Conservation (phyloP, 2,329 filamentous ascomycete genomes). For the Verticillium isaacii region DNA sequence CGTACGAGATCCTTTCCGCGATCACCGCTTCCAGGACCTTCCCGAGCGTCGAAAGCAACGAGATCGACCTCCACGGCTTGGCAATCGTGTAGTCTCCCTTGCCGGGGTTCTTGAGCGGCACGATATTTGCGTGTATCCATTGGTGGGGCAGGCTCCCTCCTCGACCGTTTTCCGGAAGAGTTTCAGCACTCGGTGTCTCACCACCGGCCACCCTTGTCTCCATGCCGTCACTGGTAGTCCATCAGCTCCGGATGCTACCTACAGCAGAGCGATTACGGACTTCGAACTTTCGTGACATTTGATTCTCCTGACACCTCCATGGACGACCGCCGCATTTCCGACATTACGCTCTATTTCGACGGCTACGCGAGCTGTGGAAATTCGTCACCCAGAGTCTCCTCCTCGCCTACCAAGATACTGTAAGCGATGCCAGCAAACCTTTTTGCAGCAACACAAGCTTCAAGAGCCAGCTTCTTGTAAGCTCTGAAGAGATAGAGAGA, state of each 20-base stretch:
- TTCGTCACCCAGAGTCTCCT: too few species aligned
- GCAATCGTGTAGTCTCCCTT: slow-evolving; percentile 19
- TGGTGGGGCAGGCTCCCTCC: background rate
- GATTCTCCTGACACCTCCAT: too few species aligned
- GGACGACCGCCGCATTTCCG: too few species aligned
- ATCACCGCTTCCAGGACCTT: slow-evolving; percentile 12
- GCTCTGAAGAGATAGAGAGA: too few species aligned
- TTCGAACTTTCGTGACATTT: too few species aligned
- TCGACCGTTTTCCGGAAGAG: slow-evolving; percentile 11
- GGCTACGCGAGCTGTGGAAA: too few species aligned
- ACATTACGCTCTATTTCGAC: too few species aligned
- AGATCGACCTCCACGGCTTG: slow-evolving; percentile 21
- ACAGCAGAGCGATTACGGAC: too few species aligned
- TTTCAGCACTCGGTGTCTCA: slow-evolving; percentile 9
- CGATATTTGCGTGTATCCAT: slow-evolving; percentile 16
- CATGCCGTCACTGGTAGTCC: slow-evolving; percentile 12
- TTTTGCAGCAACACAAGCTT: too few species aligned
- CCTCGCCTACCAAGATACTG: too few species aligned
- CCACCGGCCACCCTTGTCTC: slow-evolving; percentile 11
- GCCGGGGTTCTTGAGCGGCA: slow-evolving; percentile 21
- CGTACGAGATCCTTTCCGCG: slow-evolving; percentile 1
- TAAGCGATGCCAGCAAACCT: too few species aligned
- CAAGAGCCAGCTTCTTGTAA: too few species aligned
- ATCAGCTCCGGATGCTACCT: slow-evolving; percentile 13
- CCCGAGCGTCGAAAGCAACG: slow-evolving; percentile 19